Conservation (phyloP, 2,329 filamentous ascomycete species). For the Dendrostoma leiphaemia region DNA sequence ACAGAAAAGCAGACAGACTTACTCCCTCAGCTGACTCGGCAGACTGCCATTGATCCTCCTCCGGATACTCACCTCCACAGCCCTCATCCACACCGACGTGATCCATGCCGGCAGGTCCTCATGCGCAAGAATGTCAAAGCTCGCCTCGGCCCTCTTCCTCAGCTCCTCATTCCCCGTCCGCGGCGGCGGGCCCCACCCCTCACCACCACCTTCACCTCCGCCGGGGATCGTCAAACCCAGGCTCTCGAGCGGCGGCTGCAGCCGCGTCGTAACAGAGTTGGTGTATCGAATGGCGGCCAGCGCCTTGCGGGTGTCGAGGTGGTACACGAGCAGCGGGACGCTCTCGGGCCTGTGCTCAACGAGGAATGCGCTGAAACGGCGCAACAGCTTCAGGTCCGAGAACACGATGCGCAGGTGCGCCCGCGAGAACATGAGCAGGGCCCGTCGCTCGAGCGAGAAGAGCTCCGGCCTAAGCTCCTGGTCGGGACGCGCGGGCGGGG, state of each 20-base stretch:
- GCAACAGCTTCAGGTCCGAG: constrained; percentile 58
- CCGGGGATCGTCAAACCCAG: too few species aligned
- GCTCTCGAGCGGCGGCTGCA: constrained; percentile 58
- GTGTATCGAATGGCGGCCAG: constrained; percentile 68
- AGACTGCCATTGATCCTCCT: constrained; percentile 66
- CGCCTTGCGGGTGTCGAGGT: constrained; percentile 69
- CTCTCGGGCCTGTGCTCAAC: constrained; percentile 59
- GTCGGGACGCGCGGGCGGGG: constrained; percentile 34
- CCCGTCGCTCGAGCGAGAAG: constrained; percentile 58
- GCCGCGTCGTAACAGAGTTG: constrained; percentile 63
- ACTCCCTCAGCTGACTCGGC: constrained; percentile 58
- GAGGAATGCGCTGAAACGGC: constrained; percentile 67
- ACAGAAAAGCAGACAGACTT: neutral
- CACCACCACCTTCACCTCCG: too few species aligned
- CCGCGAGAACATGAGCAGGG: constrained; percentile 63
- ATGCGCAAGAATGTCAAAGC: constrained; percentile 61
- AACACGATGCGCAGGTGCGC: constrained; percentile 67
- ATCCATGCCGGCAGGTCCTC: constrained; percentile 73
- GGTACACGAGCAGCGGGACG: constrained; percentile 68
- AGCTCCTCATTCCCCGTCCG: constrained; percentile 57
- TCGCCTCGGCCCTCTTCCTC: constrained; percentile 59
- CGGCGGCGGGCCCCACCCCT: too few species aligned
- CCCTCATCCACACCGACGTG: constrained; percentile 64
- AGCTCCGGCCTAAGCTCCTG: constrained; percentile 36
- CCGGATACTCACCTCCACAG: constrained; percentile 68